phyloP scores from a whole-genome alignment of 306 rosid genomes.

The Trifolium subterraneum region DNA sequence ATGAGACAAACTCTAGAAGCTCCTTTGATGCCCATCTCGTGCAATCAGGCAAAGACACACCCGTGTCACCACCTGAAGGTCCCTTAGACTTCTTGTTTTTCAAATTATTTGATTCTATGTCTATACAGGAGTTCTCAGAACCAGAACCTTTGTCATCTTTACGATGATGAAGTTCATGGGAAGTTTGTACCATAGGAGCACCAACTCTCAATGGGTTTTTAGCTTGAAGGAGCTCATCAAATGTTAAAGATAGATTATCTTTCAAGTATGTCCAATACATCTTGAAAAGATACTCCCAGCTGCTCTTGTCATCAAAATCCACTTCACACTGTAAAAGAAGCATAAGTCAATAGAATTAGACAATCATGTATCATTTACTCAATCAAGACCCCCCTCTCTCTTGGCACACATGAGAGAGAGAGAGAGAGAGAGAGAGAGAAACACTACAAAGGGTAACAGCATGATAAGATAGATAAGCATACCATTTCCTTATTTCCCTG shows the following conservation, averaged over 20 bases:
- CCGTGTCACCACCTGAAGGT: constrained; percentile 49
- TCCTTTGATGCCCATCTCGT: constrained; percentile 84
- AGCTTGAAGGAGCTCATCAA: constrained; percentile 78
- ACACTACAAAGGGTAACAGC: not conserved
- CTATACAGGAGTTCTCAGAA: constrained; percentile 60
- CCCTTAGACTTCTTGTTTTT: constrained; percentile 51
- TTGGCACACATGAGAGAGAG: not conserved
- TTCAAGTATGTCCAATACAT: constrained; percentile 86
- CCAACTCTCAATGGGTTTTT: constrained; percentile 67
- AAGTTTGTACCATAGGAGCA: constrained; percentile 49
- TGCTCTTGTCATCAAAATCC: constrained; percentile 95
- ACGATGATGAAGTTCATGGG: constrained; percentile 50
- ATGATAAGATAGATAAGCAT: constrained; percentile 44
- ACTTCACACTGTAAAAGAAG: constrained; percentile 55
- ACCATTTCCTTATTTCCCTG: constrained; percentile 78
- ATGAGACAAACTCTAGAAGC: constrained; percentile 90
- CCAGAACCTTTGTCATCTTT: constrained; percentile 56
- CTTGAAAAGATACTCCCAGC: constrained; percentile 99
- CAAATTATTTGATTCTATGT: constrained; percentile 54
- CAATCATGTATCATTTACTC: constrained; percentile 15
- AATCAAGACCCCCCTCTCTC: not conserved
- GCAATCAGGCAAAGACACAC: constrained; percentile 51
- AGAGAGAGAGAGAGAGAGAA: not conserved
- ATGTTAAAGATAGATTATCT: constrained; percentile 72
- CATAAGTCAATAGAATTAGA: constrained; percentile 31